phyloP scores from a whole-genome alignment of 192 early-diverging fungal species.

The Pilobolus umbonatus region DNA sequence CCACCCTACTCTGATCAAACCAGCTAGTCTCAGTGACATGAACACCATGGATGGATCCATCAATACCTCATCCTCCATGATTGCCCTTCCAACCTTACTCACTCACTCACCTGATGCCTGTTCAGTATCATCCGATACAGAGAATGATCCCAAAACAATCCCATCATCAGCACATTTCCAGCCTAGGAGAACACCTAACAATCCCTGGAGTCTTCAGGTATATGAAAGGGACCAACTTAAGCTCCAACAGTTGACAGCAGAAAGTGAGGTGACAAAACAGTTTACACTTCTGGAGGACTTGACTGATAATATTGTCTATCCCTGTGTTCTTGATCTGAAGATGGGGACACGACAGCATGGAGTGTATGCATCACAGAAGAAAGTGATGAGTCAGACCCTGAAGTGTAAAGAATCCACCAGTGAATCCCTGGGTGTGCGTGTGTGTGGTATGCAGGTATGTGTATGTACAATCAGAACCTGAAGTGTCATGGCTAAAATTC shows the following conservation, averaged over 20 bases:
- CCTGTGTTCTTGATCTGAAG: constrained; percentile 96
- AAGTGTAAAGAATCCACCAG: constrained; percentile 95
- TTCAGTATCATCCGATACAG: too few relatives aligned
- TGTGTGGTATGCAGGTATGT: constrained; percentile 95
- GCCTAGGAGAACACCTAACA: constrained; percentile 1
- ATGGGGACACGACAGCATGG: constrained; percentile 98
- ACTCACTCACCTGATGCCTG: too few relatives aligned
- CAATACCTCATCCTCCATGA: too few relatives aligned
- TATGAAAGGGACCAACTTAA: constrained; percentile 9
- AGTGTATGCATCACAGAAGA: constrained; percentile 76
- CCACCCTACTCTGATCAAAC: too few relatives aligned
- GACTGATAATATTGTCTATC: constrained; percentile 80
- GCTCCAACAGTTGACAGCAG: constrained; percentile 31
- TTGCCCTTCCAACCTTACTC: too few relatives aligned
- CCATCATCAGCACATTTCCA: neutral
- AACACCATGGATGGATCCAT: too few relatives aligned
- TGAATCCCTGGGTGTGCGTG: constrained; percentile 84
- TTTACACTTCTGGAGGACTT: constrained; percentile 93
- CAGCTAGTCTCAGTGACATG: too few relatives aligned
- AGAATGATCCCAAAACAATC: too few relatives aligned
- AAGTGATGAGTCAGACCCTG: constrained; percentile 79
- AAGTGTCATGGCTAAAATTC: neutral
- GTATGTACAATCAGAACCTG: constrained; percentile 4
- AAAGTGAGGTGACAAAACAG: constrained; percentile 47
- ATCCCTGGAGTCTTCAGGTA: constrained; percentile 12